Percentiles rank a stretch among this genome's conserved stretches.
phyloP scores from a whole-genome alignment of 768 basidiomycete genomes.

The Russula lepida region DNA sequence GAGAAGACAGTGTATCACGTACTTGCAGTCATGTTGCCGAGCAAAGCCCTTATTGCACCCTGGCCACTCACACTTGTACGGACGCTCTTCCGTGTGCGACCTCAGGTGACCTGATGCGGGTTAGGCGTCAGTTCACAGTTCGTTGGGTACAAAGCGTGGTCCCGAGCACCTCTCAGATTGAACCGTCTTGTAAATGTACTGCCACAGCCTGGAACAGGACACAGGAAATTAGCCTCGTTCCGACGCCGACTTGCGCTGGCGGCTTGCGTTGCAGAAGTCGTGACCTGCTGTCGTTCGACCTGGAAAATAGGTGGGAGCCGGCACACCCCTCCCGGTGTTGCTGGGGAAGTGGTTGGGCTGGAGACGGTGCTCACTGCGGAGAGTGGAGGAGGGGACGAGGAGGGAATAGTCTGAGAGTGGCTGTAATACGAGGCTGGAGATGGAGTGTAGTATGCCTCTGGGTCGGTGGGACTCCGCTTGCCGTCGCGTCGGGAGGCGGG shows the following conservation, averaged over 20 bases:
- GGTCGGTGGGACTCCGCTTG: slow-evolving; percentile 26
- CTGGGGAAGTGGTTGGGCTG: slow-evolving; percentile 14
- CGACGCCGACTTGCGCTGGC: slow-evolving; percentile 84
- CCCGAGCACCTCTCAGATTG: slow-evolving; percentile 64
- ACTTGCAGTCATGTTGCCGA: slow-evolving; percentile 96
- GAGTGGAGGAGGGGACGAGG: slow-evolving; percentile 19
- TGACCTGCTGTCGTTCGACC: slow-evolving; percentile 92
- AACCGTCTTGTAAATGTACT: slow-evolving; percentile 66
- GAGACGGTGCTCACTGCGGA: slow-evolving; percentile 17
- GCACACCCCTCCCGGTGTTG: slow-evolving; percentile 29
- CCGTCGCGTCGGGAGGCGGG: slow-evolving; percentile 19
- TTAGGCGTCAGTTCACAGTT: slow-evolving; percentile 10
- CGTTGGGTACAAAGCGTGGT: slow-evolving; percentile 1
- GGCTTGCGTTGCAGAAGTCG: slow-evolving; percentile 86
- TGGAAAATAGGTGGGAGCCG: slow-evolving; percentile 77
- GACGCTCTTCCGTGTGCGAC: slow-evolving; percentile 92
- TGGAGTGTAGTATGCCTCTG: slow-evolving; percentile 32
- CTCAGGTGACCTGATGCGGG: slow-evolving; percentile 66
- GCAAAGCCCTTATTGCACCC: slow-evolving; percentile 95
- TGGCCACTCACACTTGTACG: slow-evolving; percentile 88
- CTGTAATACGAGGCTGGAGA: slow-evolving; percentile 48
- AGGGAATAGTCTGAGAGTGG: slow-evolving; percentile 26
- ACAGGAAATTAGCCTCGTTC: slow-evolving; percentile 83
- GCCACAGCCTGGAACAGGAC: slow-evolving; percentile 33
- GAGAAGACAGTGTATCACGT: slow-evolving; percentile 28